phyloP scores from a whole-genome alignment of 169 alveolate species.

The Plasmodium chabaudi region DNA sequence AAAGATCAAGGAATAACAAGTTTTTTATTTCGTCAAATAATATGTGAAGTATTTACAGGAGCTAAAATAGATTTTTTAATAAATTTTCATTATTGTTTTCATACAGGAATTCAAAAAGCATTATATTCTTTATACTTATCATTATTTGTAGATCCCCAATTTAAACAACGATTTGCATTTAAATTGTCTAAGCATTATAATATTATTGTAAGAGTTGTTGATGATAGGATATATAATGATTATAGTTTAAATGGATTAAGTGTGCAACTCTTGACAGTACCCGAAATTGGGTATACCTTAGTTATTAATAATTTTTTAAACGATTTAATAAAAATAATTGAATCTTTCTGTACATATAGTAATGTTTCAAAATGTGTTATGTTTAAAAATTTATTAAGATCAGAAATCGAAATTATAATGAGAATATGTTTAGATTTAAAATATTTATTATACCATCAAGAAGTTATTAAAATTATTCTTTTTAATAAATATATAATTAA shows the following conservation, averaged over 20 bases:
- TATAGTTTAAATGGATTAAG: slow-evolving; percentile 28
- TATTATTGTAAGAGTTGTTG: slow-evolving; percentile 16
- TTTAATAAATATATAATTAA: slow-evolving; percentile 55
- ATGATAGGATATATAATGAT: slow-evolving; percentile 30
- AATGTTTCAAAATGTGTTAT: slow-evolving; percentile 41
- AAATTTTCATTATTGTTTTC: slow-evolving; percentile 44
- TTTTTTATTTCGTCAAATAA: slow-evolving; percentile 42
- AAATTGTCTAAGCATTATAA: slow-evolving; percentile 42
- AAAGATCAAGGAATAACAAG: slow-evolving; percentile 66
- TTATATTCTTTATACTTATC: slow-evolving; percentile 49
- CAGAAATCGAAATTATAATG: slow-evolving; percentile 53
- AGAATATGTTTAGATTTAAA: slow-evolving; percentile 64
- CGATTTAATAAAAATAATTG: slow-evolving; percentile 41
- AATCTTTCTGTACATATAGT: slow-evolving; percentile 30
- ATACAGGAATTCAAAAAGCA: slow-evolving; percentile 45
- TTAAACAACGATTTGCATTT: slow-evolving; percentile 68
- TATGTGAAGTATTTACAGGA: slow-evolving; percentile 56
- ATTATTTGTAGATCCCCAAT: slow-evolving; percentile 61
- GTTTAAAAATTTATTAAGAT: slow-evolving; percentile 26
- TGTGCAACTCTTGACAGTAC: slow-evolving; percentile 59
- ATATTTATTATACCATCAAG: slow-evolving; percentile 52
- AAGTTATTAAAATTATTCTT: slow-evolving; percentile 39
- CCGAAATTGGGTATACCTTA: slow-evolving; percentile 65
- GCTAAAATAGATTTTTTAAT: slow-evolving; percentile 36
- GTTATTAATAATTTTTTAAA: slow-evolving; percentile 67